A percentile compares a stretch with the other conserved stretches of the same genome.
These are phyloP conservation scores for Inonotus obliquus DNA, from an alignment of 1,284 basidiomycete species.

Conservation along the genomic window DNA sequence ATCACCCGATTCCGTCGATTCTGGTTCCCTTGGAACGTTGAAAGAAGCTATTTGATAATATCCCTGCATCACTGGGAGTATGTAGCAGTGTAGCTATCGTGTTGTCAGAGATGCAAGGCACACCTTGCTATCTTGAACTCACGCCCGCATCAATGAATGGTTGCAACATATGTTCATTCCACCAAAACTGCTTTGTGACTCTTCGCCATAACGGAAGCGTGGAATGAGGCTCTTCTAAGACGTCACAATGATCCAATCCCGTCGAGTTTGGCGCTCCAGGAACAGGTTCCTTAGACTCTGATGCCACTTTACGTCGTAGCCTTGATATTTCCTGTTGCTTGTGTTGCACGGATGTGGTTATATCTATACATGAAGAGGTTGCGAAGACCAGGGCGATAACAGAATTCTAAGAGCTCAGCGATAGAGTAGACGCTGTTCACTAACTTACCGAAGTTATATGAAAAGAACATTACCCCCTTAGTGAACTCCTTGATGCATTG, in stretches of 20 bases:
- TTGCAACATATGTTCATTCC: slow-evolving; percentile 80
- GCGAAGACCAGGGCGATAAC: background rate
- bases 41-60: slow-evolving; percentile 74
- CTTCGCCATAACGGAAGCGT: slow-evolving; percentile 79
- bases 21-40: slow-evolving; percentile 52
- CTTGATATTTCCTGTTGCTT: slow-evolving; percentile 64
- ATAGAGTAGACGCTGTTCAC: background rate
- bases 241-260: slow-evolving; percentile 41
- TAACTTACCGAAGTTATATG: slow-evolving; percentile 66
- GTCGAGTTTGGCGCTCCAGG: slow-evolving; percentile 15
- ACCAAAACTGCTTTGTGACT: slow-evolving; percentile 84
- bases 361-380: slow-evolving; percentile 41
- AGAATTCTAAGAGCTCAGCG: background rate
- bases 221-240: slow-evolving; percentile 61
- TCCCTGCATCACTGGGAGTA: slow-evolving; percentile 87
- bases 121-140: slow-evolving; percentile 15
- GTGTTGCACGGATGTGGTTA: slow-evolving; percentile 74
- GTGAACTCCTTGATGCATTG: slow-evolving; percentile 67
- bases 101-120: slow-evolving; percentile 7
- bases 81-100: slow-evolving; percentile 67
- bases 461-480: slow-evolving; percentile 79
- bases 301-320: slow-evolving; percentile 31
- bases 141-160: slow-evolving; percentile 75
- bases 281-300: slow-evolving; percentile 18
- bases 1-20: slow-evolving; percentile 40